Base-by-base conservation (phyloP, 441 rosid genomes). In the Erodium trifolium region DNA sequence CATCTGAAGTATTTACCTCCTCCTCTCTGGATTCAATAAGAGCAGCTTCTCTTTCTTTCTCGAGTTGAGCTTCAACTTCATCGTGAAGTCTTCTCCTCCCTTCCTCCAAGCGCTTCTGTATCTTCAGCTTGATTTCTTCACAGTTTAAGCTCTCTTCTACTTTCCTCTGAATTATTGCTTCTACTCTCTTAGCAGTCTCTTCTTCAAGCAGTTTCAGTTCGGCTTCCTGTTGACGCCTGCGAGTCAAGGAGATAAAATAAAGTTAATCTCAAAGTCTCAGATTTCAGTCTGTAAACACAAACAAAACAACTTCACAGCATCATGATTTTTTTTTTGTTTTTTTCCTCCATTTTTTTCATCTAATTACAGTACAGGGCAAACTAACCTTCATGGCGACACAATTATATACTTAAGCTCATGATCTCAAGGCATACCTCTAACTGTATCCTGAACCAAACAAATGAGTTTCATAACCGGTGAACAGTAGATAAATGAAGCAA, bases 171-270 rank as follows among this genome's bases (percentile, higher is more conserved):
- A 95, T 87, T 68, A 87, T 91, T 78, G 86, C 93, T 78, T 92
- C 98, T 67, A 92, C 86, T 71, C 98, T 84, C 75, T 82, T 94
- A 53, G 83, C 80, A 69, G 97, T 95, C 79, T 95, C 98, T 81
- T 95, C 99, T 82, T 90, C 93, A 55, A 95, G 82, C 39, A 95
- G 81, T 78, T 92, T 90, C 69, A 87, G 65, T 76, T 92, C 98
- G 4, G 93, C 97, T 80, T 95, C 96, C 71, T 70, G 87, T 68
- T 95, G 99, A 69, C 90, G 90, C 96, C 98, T 92, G 92, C 51
- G 70, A 77, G 68, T 59, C 73, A 55, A 80, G 62, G 60, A 70
- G 68, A 57, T 41, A 71, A 75, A 81, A 57, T 41, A 71, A 75
- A 81, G 84, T 90, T 80, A 88, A 82, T 69, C 67, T 7, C 41